Base-by-base conservation (phyloP, 179 eudicot genomes). In the Patellifolia procumbens region DNA sequence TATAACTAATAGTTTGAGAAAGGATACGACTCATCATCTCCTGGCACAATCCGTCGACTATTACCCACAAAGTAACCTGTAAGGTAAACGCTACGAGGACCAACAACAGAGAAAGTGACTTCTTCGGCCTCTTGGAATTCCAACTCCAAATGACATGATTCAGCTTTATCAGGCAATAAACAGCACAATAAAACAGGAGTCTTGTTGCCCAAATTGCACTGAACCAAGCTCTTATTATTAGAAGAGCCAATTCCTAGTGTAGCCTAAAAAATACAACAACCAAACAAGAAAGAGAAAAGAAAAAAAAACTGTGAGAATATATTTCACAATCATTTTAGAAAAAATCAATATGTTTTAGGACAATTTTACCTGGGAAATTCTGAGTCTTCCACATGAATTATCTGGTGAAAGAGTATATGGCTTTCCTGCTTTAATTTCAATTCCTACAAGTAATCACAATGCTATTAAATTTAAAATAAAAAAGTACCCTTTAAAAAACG, bases 111-210 rank as follows among this genome's bases (percentile, higher is more conserved):
- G 75, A 94, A 94, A 15, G 89, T 64, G 4, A 94, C 96, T 58
- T 83, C 90, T 37, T 92, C 93, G n/a, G 80, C 81, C 77, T 94
- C 97, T 55, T 90, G 92, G 79, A 94, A 94, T 74, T 94, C 97
- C 87, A 92, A 85, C 56, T 90, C 93, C 78, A 94, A 84, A 79
- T 88, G 96, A 76, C 88, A 84, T n/a, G 91, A 90, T 79, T 92
- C 98, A 10, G 80, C 73, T 84, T 80, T 88, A 34, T 87, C 88
- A 28, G 98, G 98, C 76, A 92, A 70, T 81, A 94, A 85, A 58
- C 83, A 87, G 66, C 98, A 94, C 37, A 94, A 80, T 74, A 94
- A 78, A 35, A 94, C 96, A 53, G 97, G 97, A 72, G 87, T 86
- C 82, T 79, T 92, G 11, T 84, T 78, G 16, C 96, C 98, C 46